These are phyloP conservation scores for Aureobasidium sp. DNA, from an alignment of 2,329 filamentous ascomycete species.

Conservation along the genomic window DNA sequence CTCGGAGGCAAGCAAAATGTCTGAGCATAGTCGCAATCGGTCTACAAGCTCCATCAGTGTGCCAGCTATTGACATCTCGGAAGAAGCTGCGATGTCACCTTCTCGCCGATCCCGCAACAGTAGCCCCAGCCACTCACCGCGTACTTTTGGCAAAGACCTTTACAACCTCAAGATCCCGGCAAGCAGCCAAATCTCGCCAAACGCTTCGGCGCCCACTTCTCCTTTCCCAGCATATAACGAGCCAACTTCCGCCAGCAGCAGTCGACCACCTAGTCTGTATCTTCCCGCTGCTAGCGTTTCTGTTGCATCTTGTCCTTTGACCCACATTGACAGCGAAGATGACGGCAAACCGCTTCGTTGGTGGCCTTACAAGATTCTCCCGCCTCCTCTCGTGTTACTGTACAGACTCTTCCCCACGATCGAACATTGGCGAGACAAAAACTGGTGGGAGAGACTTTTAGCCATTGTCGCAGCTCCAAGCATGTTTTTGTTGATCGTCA, in stretches of 20 bases:
- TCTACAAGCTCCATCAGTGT: not conserved
- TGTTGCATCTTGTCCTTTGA: constrained; percentile 30
- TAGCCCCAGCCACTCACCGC: constrained; percentile 19
- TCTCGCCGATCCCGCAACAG: not conserved
- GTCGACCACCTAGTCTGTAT: constrained; percentile 47
- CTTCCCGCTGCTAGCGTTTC: constrained; percentile 45
- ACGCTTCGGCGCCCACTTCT: constrained; percentile 37
- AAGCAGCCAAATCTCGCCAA: constrained; percentile 17
- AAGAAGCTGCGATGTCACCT: not conserved
- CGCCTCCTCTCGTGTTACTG: constrained; percentile 61
- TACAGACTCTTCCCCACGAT: constrained; percentile 82
- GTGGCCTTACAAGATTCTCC: constrained; percentile 74
- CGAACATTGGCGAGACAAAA: constrained; percentile 71
- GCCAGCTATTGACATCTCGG: not conserved
- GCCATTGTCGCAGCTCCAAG: constrained; percentile 80
- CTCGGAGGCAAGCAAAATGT: not conserved
- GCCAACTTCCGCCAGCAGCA: constrained; percentile 33
- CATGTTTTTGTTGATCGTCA: constrained; percentile 82
- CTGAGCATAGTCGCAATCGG: not conserved
- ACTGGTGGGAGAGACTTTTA: constrained; percentile 72
- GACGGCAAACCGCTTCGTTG: constrained; percentile 46
- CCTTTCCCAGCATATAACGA: constrained; percentile 63
- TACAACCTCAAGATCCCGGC: constrained; percentile 34
- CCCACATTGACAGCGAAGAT: constrained; percentile 33
- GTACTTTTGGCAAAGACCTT: constrained; percentile 24